Conservation (phyloP, 306 rosid species). For the Parietaria judaica region DNA sequence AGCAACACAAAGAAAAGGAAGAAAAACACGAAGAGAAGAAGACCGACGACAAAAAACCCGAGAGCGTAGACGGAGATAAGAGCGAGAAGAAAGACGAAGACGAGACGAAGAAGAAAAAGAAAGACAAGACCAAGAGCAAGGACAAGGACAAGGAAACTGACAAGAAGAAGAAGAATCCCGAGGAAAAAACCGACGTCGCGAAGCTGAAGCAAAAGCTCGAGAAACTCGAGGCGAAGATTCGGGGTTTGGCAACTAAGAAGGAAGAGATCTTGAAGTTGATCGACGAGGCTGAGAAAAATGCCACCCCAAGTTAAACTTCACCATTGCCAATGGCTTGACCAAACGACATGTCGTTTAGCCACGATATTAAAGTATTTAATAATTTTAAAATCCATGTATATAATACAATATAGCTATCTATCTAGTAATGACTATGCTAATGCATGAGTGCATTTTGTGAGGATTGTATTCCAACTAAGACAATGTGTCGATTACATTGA, state of each 20-base stretch:
- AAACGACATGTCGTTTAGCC: too few relatives aligned
- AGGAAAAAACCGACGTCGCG: slow-evolving; percentile 41
- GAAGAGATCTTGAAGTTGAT: slow-evolving; percentile 42
- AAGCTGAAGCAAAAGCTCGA: slow-evolving; percentile 51
- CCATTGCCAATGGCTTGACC: too few relatives aligned
- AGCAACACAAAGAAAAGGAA: slow-evolving; percentile 14
- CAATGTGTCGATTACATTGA: too few relatives aligned
- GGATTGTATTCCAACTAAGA: too few relatives aligned
- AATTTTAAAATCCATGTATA: too few relatives aligned
- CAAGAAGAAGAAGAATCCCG: slow-evolving; percentile 50
- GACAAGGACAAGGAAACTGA: slow-evolving; percentile 20
- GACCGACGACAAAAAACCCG: slow-evolving; percentile 16
- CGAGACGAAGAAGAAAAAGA: slow-evolving; percentile 6
- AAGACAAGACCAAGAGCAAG: slow-evolving; percentile 1
- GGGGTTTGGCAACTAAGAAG: slow-evolving; percentile 35
- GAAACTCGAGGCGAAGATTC: slow-evolving; percentile 44
- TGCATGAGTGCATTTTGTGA: too few relatives aligned
- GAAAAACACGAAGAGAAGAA: neutral
- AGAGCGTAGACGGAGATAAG: neutral
- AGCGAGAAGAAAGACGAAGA: slow-evolving; percentile 8
- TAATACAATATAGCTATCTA: too few relatives aligned
- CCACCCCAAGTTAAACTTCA: neutral
- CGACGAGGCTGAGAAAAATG: slow-evolving; percentile 32
- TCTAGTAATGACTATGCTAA: too few relatives aligned
- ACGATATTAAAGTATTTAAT: too few relatives aligned